Evolutionary conservation across 2,329 filamentous ascomycete species (phyloP).

Genomic region (Fusarium gaditjirri): DNA sequence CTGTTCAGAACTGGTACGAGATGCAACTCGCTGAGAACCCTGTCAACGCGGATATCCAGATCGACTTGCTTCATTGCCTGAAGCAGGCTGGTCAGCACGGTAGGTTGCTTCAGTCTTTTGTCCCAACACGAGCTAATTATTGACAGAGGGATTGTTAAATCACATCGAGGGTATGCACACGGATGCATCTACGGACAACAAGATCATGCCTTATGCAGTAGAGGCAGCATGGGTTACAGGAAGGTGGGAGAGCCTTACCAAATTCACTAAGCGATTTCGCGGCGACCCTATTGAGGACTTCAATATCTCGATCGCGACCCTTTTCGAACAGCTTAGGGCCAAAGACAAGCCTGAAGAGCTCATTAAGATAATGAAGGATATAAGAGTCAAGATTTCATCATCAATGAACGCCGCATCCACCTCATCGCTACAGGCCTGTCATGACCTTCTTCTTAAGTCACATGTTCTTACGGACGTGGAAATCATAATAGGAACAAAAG

Average conservation of each 20-base stretch:
- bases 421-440: conserved; percentile 82
- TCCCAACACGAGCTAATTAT: conserved; percentile 33
- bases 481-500: conserved; percentile 68
- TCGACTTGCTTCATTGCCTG: conserved; percentile 86
- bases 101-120: conserved; percentile 60
- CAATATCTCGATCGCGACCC: conserved; percentile 78
- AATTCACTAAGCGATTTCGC: conserved; percentile 68
- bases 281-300: conserved; percentile 70
- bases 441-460: conserved; percentile 85
- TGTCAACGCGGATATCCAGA: conserved; percentile 78
- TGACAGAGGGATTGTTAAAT: conserved; percentile 81
- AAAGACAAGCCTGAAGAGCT: conserved; percentile 63
- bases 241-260: conserved; percentile 80
- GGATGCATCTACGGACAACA: conserved; percentile 63
- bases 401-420: conserved; percentile 82
- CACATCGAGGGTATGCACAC: conserved; percentile 82
- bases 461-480: conserved; percentile 92
- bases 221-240: conserved; percentile 93
- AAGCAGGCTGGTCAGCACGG: conserved; percentile 96
- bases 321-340: conserved; percentile 69
- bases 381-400: conserved; percentile 77
- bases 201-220: conserved; percentile 82
- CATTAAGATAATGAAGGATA: conserved; percentile 64
- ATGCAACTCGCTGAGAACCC: conserved; percentile 85
- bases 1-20: conserved; percentile 98